These are phyloP conservation scores for Marasmius fiardii DNA, from an alignment of 1,284 basidiomycete species.

Conservation along the genomic window DNA sequence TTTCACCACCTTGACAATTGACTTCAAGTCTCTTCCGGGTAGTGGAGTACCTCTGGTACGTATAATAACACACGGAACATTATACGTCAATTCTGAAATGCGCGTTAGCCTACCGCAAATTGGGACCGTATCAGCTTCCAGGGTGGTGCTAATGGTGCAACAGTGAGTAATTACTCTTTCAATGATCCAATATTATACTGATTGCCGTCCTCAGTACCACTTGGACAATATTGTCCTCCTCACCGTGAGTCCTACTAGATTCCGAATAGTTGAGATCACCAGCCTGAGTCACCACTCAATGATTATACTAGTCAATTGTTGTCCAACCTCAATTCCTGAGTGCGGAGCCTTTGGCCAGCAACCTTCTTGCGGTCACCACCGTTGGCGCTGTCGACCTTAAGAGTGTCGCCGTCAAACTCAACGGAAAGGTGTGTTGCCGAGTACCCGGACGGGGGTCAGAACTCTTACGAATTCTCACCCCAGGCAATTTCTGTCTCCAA, in stretches of 20 bases:
- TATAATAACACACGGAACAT: background rate
- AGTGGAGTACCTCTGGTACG: constrained; percentile 33
- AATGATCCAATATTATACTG: background rate
- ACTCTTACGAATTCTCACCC: background rate
- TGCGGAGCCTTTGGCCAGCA: constrained; percentile 44
- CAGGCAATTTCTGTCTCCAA: constrained; percentile 31
- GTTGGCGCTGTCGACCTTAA: constrained; percentile 40
- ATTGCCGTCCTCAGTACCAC: constrained; percentile 31
- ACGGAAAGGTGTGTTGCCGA: constrained; percentile 29
- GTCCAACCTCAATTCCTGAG: constrained; percentile 43
- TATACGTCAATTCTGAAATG: background rate
- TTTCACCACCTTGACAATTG: constrained; percentile 40
- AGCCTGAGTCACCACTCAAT: background rate
- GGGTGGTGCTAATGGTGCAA: constrained; percentile 40
- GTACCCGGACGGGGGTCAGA: background rate
- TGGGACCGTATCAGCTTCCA: constrained; percentile 50
- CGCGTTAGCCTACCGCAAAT: constrained; percentile 30
- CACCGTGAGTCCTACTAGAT: constrained; percentile 23
- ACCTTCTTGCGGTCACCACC: constrained; percentile 44
- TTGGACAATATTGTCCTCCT: constrained; percentile 46
- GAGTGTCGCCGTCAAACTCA: constrained; percentile 32
- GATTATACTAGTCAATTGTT: constrained; percentile 31
- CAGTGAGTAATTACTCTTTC: constrained; percentile 25
- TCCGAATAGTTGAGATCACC: constrained; percentile 22
- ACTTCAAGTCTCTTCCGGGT: constrained; percentile 42